A percentile compares a stretch with the other conserved stretches of the same genome.
Conservation (phyloP, 371 early-diverging fungal genomes). For the Mortierella polycephala region DNA sequence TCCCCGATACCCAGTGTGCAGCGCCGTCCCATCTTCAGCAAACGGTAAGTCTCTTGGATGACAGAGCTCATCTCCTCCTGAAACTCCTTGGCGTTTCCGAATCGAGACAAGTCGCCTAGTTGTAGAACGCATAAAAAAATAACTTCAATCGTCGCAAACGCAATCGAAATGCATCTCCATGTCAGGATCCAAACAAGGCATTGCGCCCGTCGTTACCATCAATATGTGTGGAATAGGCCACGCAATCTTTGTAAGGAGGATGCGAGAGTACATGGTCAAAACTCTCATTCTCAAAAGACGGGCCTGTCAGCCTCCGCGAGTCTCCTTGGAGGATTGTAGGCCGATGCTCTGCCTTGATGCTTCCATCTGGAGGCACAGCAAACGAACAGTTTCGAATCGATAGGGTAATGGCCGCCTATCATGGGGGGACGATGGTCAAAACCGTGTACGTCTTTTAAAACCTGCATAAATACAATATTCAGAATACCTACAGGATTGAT, state of each 20-base stretch:
- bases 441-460: too few species aligned
- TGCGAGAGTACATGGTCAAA: constrained; percentile 92
- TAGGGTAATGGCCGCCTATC: constrained; percentile 81
- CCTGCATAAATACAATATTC: too few species aligned
- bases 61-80: constrained; percentile 81
- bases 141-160: constrained; percentile 21
- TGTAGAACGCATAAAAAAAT: constrained; percentile 73
- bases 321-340: constrained; percentile 88
- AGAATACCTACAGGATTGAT: constrained; percentile 78
- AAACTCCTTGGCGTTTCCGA: constrained; percentile 81
- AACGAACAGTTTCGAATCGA: constrained; percentile 90
- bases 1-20: constrained; percentile 93
- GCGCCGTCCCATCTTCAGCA: constrained; percentile 79
- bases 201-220: constrained; percentile 20
- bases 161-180: too few species aligned
- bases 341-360: constrained; percentile 79
- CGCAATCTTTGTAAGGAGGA: constrained; percentile 96
- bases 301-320: constrained; percentile 69
- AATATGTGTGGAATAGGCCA: constrained; percentile 70
- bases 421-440: too few species aligned
- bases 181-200: too few species aligned
- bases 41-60: constrained; percentile 74
- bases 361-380: constrained; percentile 70
- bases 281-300: constrained; percentile 68
- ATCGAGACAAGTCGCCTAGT: constrained; percentile 84